Conservation (phyloP, 225 moss, liverwort and hornwort genomes). For the Anthoceros angustus region DNA sequence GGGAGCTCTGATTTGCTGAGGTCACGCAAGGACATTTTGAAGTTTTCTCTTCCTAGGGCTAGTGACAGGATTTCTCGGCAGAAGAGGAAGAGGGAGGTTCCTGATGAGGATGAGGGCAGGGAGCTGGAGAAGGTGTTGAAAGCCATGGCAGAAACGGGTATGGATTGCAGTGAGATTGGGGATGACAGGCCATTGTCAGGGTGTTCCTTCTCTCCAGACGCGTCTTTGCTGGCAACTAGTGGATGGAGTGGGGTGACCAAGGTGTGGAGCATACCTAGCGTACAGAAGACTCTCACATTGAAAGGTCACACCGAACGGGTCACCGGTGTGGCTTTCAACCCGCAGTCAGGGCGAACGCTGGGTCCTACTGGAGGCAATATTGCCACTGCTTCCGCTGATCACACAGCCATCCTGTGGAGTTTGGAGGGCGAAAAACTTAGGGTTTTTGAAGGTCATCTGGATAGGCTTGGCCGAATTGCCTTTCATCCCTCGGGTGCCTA, state of each 20-base stretch:
- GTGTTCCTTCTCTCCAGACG: slow-evolving; percentile 64
- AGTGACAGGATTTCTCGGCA: slow-evolving; percentile 31
- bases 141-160: slow-evolving; percentile 38
- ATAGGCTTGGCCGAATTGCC: slow-evolving; percentile 81
- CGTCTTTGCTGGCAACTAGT: slow-evolving; percentile 59
- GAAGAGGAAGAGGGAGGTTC: slow-evolving; percentile 46
- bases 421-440: slow-evolving; percentile 57
- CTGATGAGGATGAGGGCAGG: slow-evolving; percentile 65
- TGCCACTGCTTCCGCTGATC: slow-evolving; percentile 84
- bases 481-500: slow-evolving; percentile 93
- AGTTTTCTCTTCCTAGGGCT: slow-evolving; percentile 51
- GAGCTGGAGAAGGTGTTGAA: slow-evolving; percentile 53
- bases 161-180: slow-evolving; percentile 92
- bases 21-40: slow-evolving; percentile 38
- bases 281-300: slow-evolving; percentile 38
- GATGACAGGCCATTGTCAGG: slow-evolving; percentile 85
- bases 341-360: slow-evolving; percentile 41
- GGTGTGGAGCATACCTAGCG: slow-evolving; percentile 76
- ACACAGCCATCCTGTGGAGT: slow-evolving; percentile 76
- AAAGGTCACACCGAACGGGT: slow-evolving; percentile 89
- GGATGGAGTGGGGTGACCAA: slow-evolving; percentile 57
- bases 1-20: slow-evolving; percentile 44
- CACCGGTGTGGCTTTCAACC: slow-evolving; percentile 86
- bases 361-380: slow-evolving; percentile 44
- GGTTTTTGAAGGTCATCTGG: slow-evolving; percentile 75